Percentiles rank a stretch among this genome's conserved stretches.
Conservation (phyloP, 306 rosid species). For the Gastrolobium bilobum region DNA sequence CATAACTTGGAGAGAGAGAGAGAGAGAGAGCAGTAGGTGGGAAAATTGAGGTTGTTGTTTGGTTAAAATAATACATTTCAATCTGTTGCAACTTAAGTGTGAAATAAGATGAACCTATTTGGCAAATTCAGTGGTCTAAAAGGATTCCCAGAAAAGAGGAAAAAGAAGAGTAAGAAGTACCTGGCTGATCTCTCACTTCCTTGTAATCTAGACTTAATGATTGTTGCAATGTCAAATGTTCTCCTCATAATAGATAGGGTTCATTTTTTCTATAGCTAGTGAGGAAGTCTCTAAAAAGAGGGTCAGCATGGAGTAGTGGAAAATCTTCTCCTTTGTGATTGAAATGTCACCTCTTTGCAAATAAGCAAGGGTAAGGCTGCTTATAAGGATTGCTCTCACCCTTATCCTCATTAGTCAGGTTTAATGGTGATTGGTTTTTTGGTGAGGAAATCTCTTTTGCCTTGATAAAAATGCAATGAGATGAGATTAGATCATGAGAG, state of each 20-base stretch:
- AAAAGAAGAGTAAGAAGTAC: background rate
- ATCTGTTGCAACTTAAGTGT: background rate
- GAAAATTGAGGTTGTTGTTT: background rate
- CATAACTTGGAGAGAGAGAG: background rate
- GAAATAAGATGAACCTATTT: constrained; percentile 18
- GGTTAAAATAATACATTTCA: background rate
- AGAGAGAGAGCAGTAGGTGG: background rate
- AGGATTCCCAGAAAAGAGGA: background rate
- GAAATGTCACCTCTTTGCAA: no score
- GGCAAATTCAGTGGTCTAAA: background rate
- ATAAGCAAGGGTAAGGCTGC: no score
- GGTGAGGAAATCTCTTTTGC: background rate
- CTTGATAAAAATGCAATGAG: constrained; percentile 9
- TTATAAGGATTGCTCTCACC: no score
- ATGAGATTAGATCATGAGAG: background rate
- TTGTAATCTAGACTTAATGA: background rate
- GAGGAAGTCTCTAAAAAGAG: background rate
- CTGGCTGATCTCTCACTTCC: background rate
- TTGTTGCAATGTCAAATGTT: background rate
- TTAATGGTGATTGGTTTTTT: background rate
- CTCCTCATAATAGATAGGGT: constrained; percentile 1
- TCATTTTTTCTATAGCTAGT: constrained; percentile 1
- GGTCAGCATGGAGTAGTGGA: no score
- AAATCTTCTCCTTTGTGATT: no score
- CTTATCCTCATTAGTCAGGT: no score